These are phyloP conservation scores for Entomortierella beljakovae DNA, from an alignment of 192 early-diverging fungal genomes.

Conservation along the genomic window DNA sequence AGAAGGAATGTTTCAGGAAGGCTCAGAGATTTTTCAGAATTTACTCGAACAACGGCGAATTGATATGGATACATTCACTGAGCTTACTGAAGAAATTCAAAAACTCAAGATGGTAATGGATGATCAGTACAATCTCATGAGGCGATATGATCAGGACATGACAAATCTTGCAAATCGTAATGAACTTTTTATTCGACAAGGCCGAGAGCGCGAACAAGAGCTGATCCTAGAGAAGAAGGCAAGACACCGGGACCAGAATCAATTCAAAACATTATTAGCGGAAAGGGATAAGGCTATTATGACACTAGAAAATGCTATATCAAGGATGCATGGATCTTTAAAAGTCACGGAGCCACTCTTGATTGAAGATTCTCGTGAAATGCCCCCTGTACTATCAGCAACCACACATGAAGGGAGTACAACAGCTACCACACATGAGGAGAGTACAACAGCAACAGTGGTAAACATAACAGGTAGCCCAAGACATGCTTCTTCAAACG, in stretches of 20 bases:
- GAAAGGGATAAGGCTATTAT: neutral
- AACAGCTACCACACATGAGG: too few species aligned
- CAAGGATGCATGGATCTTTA: neutral
- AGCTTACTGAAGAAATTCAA: neutral
- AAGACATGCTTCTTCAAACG: too few species aligned
- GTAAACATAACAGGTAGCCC: too few species aligned
- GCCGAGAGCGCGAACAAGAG: constrained; percentile 4
- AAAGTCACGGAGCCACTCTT: neutral
- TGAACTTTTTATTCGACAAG: constrained; percentile 13
- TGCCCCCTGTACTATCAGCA: too few species aligned
- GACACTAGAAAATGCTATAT: constrained; percentile 5
- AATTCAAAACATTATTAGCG: neutral
- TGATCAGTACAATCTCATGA: constrained; percentile 7
- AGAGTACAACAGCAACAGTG: neutral
- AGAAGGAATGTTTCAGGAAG: constrained; percentile 13
- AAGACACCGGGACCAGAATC: neutral
- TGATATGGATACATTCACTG: constrained; percentile 2
- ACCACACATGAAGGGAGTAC: too few species aligned
- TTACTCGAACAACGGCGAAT: constrained; percentile 2
- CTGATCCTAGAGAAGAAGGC: neutral
- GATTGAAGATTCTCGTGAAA: too few species aligned
- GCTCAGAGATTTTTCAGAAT: neutral
- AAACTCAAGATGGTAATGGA: constrained; percentile 7
- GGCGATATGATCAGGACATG: constrained; percentile 3
- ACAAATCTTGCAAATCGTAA: constrained; percentile 7